Evolutionary conservation across 768 basidiomycete genomes (phyloP).

Genomic region (Leccinellum albellum): DNA sequence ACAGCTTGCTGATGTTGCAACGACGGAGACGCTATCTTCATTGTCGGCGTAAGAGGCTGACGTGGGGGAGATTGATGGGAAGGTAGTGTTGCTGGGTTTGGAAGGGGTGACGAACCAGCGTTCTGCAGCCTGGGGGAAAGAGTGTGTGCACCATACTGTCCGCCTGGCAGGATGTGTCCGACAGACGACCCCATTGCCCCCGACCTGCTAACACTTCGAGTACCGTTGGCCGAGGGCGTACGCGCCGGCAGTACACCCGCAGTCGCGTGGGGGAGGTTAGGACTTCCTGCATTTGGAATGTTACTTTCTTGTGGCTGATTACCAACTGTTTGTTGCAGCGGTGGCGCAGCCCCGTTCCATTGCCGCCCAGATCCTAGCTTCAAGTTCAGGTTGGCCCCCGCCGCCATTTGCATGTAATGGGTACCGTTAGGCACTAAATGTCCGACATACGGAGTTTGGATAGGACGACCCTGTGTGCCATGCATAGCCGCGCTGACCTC

Average conservation of each 20-base stretch:
- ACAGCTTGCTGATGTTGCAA: conserved; percentile 53
- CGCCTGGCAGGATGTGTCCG: conserved; percentile 34
- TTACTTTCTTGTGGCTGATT: conserved; percentile 20
- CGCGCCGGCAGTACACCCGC: conserved; percentile 39
- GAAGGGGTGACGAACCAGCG: conserved; percentile 42
- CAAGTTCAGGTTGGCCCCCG: conserved; percentile 28
- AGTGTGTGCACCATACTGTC: conserved; percentile 39
- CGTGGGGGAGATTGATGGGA: conserved; percentile 48
- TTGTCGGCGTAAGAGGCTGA: conserved; percentile 46
- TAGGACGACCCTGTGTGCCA: conserved; percentile 34
- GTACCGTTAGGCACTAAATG: conserved; percentile 26
- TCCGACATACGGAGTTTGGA: conserved; percentile 30
- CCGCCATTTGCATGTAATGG: conserved; percentile 28
- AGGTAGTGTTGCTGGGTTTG: conserved; percentile 36
- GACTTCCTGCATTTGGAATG: conserved; percentile 33
- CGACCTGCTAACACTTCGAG: conserved; percentile 40
- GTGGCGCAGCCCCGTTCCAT: conserved; percentile 32
- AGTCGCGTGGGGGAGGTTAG: conserved; percentile 31
- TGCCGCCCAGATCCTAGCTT: conserved; percentile 39
- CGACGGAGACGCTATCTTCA: conserved; percentile 53
- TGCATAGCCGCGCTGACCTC: conserved; percentile 38
- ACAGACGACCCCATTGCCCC: conserved; percentile 18
- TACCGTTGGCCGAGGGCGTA: conserved; percentile 56
- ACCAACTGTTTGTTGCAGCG: conserved; percentile 23
- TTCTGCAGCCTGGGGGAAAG: conserved; percentile 52